phyloP scores from a whole-genome alignment of 129 eudicot genomes.

The Centella asiatica region DNA sequence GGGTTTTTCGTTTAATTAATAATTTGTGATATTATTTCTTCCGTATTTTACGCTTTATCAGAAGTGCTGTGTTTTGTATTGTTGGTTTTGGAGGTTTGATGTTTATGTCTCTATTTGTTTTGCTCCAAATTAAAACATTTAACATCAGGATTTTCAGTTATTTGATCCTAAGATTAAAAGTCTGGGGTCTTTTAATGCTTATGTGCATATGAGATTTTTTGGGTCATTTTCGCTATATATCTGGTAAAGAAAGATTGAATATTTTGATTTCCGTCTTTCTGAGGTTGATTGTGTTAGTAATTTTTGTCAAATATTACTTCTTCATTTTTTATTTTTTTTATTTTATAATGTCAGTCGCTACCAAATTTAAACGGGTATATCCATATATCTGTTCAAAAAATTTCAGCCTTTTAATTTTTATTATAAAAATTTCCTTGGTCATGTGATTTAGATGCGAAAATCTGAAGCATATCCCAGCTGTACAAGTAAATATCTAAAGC shows the following conservation, averaged over 20 bases:
- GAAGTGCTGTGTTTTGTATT: too few relatives aligned
- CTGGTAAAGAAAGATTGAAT: too few relatives aligned
- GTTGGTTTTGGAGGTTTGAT: too few relatives aligned
- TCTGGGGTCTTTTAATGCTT: background rate
- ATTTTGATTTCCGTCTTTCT: too few relatives aligned
- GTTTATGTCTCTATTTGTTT: too few relatives aligned
- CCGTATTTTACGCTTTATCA: too few relatives aligned
- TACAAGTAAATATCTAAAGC: background rate
- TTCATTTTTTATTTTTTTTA: too few relatives aligned
- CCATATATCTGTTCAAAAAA: background rate
- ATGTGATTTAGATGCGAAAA: background rate
- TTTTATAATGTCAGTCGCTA: background rate
- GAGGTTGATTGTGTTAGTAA: too few relatives aligned
- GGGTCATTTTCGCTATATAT: background rate
- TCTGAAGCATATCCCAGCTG: background rate
- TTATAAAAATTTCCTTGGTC: background rate
- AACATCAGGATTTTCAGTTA: background rate
- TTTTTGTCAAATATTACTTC: too few relatives aligned
- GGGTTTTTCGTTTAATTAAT: background rate
- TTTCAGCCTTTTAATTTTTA: too few relatives aligned
- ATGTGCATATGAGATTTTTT: background rate
- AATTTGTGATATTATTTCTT: too few relatives aligned
- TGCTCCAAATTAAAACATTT: too few relatives aligned
- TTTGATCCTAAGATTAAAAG: background rate
- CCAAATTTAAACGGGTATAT: background rate